Conservation (phyloP, 2,329 filamentous ascomycete genomes). For the Fusarium coicis region DNA sequence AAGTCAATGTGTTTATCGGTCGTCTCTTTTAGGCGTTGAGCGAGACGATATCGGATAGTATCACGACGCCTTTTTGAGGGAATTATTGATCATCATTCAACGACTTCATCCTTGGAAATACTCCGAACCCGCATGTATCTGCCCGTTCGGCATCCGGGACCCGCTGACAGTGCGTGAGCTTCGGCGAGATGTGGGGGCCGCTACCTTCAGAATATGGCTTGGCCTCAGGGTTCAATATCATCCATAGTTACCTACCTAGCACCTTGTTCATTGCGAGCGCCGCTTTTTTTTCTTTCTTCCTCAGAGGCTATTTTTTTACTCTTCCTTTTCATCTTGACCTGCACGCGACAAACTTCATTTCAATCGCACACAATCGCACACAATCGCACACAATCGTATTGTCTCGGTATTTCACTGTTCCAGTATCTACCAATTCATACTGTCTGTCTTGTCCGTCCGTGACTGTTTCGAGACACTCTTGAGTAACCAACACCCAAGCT, state of each 20-base stretch:
- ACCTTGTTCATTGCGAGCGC: constrained; percentile 10
- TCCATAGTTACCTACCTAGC: not conserved
- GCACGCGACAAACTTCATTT: constrained; percentile 4
- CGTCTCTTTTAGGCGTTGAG: not conserved
- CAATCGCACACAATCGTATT: not conserved
- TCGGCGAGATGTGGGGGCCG: constrained; percentile 26
- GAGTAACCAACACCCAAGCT: constrained; percentile 20
- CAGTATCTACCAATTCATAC: constrained; percentile 2
- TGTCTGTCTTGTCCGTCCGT: constrained; percentile 2
- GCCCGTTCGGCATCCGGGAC: constrained; percentile 27
- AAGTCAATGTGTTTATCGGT: not conserved
- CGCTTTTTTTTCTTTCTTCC: constrained; percentile 1
- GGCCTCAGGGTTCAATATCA: constrained; percentile 33
- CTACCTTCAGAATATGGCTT: constrained; percentile 19
- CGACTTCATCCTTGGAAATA: not conserved
- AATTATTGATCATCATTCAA: not conserved
- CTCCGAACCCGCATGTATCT: constrained; percentile 7
- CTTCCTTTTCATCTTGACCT: constrained; percentile 12
- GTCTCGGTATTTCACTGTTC: not conserved
- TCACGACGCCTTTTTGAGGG: not conserved
- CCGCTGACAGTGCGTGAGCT: constrained; percentile 14
- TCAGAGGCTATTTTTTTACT: constrained; percentile 20
- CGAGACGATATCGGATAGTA: not conserved
- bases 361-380: not conserved
- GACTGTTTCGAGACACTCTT: constrained; percentile 8